Percentiles rank a stretch among this genome's conserved stretches.
These are phyloP conservation scores for Beauveria scarabaeidicola DNA, from an alignment of 2,329 filamentous ascomycete genomes.

Conservation along the genomic window DNA sequence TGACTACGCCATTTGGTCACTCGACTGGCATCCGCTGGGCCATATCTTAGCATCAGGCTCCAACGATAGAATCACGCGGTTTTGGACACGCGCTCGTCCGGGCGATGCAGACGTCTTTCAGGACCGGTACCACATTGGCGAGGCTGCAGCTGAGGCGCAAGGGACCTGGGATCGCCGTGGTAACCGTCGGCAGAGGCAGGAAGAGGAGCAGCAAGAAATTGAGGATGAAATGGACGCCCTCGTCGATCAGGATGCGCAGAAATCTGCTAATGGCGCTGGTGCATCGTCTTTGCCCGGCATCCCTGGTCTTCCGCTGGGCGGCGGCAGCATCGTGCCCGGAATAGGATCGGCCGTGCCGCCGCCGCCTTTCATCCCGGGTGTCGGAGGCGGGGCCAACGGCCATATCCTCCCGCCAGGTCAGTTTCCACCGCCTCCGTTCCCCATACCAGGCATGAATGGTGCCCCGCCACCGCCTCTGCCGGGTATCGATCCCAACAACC, in stretches of 20 bases:
- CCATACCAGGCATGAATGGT: conserved; percentile 41
- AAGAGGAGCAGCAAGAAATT: conserved; percentile 87
- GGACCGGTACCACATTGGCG: conserved; percentile 92
- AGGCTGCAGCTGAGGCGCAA: conserved; percentile 83
- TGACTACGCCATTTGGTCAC: conserved; percentile 91
- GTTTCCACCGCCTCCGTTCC: conserved; percentile 43
- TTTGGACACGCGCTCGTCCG: conserved; percentile 87
- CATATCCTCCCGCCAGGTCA: conserved; percentile 38
- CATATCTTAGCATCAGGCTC: conserved; percentile 93
- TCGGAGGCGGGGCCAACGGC: conserved; percentile 34
- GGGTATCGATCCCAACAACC: conserved; percentile 47
- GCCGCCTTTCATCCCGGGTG: conserved; percentile 40
- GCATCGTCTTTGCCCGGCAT: conserved; percentile 40
- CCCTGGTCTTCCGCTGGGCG: conserved; percentile 47
- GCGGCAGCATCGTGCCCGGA: conserved; percentile 27
- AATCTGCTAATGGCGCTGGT: conserved; percentile 19
- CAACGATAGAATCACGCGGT: conserved; percentile 92
- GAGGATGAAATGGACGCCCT: conserved; percentile 91
- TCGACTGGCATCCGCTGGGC: conserved; percentile 95
- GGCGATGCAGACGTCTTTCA: conserved; percentile 79
- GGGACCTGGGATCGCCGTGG: conserved; percentile 87
- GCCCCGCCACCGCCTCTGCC: conserved; percentile 45
- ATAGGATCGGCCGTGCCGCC: conserved; percentile 35
- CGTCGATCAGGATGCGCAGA: conserved; percentile 73
- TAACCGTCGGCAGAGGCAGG: conserved; percentile 68